Percentiles rank a stretch among this genome's conserved stretches.
Conservation (phyloP, 495 filamentous ascomycete species). For the Xylaria scruposa region DNA sequence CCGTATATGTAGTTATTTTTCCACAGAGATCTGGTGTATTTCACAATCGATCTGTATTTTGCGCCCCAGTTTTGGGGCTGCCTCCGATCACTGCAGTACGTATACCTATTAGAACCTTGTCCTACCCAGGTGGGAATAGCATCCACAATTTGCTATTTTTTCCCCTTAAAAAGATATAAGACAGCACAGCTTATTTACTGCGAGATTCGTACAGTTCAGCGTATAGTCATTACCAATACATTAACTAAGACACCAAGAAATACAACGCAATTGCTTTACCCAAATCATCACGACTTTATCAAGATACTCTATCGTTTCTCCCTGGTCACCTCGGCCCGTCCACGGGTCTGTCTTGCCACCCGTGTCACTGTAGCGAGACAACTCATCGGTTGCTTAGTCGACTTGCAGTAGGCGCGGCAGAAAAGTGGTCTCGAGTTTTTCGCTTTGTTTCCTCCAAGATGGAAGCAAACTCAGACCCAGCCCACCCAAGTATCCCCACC, state of each 20-base stretch:
- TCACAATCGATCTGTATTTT: conserved; percentile 8
- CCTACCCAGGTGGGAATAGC: conserved; percentile 15
- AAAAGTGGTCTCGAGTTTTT: conserved; percentile 21
- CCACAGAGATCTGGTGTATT: neutral
- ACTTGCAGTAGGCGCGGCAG: neutral
- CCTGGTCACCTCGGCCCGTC: neutral
- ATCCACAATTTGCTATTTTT: conserved; percentile 21
- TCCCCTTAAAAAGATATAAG: neutral
- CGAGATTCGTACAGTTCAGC: neutral
- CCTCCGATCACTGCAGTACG: neutral
- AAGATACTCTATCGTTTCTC: neutral
- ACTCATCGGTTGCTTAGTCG: neutral
- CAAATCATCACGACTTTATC: neutral
- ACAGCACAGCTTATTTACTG: neutral
- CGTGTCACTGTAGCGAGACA: conserved; percentile 13
- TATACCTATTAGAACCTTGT: neutral
- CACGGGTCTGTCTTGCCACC: conserved; percentile 9
- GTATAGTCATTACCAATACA: neutral
- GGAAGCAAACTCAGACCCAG: conserved; percentile 24
- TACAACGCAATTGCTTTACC: neutral
- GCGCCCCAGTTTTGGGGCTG: conserved; percentile 14
- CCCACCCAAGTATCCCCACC: conserved; percentile 22
- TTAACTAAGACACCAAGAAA: neutral
- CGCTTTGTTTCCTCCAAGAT: conserved; percentile 11
- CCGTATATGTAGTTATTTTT: neutral